Base-by-base conservation (phyloP, 805 yeast species). In the Wickerhamomyces strasburgensis region DNA sequence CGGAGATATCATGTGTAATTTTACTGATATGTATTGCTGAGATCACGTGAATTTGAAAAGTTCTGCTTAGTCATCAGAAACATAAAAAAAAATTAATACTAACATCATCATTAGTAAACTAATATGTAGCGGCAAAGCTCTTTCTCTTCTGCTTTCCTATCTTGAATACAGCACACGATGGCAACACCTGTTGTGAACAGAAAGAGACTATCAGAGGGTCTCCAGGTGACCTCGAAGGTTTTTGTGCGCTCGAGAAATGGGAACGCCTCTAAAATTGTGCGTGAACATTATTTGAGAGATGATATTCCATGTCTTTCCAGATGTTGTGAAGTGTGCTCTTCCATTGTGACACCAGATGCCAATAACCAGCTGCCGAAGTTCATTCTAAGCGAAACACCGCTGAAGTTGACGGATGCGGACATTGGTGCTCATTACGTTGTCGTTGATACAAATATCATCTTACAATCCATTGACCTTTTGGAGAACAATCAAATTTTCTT, bases 221-320 rank as follows among this genome's bases (percentile, higher is more conserved):
- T 75, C 17, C 68, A 83, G 3, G 93, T 83, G 23, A 81, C 93
- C 0, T 84, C 83, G 33, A 90, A 90, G 60, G 96, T 93, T 13
- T 90, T 84, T 64, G 95, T 93, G 39, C 68, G 96, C 51, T 85
- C 96, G 2, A 73, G 93, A 51, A 78, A 83, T 44, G 98, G 98
- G 8, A 80, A 81, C 31, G 96, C 97, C 5, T 72, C 88, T 25
- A 90, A 93, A 58, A 74, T 93, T 19, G 95, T 90, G 8, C 72
- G 97, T 47, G 99, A 93, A 57, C 98, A 90, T 60, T 93, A 93
- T 56, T 66, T 93, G 39, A 73, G 98, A 59, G 77, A 75, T 37
- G 99, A 93, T 61, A 87, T 93, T 34, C 95, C 97, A 14, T 93
- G 98, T 61, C 78, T 81, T 36, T 85, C 96, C 3, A 68, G 65